These are phyloP conservation scores for Schizothecium vesticola DNA, from an alignment of 495 filamentous ascomycete species.

Conservation along the genomic window DNA sequence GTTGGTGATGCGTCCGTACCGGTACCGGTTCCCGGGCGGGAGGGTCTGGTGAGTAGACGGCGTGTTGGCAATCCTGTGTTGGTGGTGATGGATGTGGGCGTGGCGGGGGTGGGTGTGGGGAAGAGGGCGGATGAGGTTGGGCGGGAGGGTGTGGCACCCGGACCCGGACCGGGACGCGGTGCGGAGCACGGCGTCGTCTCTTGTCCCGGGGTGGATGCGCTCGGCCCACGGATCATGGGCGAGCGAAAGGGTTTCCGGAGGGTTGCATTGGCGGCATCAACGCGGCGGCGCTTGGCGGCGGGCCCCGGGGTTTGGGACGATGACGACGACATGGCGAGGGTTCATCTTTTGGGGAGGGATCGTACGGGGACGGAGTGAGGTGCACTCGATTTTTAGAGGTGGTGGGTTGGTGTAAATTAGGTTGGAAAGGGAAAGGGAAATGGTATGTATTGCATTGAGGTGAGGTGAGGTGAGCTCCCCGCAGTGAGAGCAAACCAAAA, in stretches of 20 bases:
- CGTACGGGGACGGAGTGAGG: background rate
- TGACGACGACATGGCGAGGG: constrained; percentile 14
- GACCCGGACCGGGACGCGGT: background rate
- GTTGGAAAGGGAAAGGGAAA: background rate
- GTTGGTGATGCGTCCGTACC: background rate
- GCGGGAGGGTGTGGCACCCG: background rate
- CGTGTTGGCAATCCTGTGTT: background rate
- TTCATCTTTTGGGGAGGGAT: constrained; percentile 5
- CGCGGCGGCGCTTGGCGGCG: constrained; percentile 27
- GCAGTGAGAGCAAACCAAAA: background rate
- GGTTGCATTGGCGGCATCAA: constrained; percentile 24
- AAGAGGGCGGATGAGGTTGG: background rate
- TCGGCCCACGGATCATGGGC: constrained; percentile 21
- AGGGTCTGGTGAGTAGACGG: background rate
- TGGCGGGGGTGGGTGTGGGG: background rate
- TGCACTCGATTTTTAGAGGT: background rate
- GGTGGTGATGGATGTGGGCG: background rate
- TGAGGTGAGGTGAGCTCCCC: background rate
- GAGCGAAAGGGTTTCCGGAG: constrained; percentile 29
- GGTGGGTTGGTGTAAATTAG: background rate
- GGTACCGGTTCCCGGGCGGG: no score
- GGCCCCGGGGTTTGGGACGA: constrained; percentile 19
- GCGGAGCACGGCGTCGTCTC: background rate
- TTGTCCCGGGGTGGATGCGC: background rate
- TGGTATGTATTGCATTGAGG: background rate